Evolutionary conservation across 2,329 filamentous ascomycete genomes (phyloP).

Genomic region (Shiraia sp.): DNA sequence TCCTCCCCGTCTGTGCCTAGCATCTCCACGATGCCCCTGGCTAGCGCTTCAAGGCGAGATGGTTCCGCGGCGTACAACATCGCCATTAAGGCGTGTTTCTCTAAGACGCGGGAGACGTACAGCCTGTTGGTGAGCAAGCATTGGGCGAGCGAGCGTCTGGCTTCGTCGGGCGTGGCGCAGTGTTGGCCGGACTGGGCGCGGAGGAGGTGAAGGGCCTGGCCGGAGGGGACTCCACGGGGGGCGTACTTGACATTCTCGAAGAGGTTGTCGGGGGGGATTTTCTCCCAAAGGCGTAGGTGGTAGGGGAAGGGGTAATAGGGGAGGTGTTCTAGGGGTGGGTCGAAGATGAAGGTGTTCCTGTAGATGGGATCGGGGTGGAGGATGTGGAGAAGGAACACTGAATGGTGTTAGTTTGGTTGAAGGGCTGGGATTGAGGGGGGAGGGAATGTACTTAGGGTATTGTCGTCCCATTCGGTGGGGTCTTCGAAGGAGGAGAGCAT

Average conservation of each 20-base stretch:
- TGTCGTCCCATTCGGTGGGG: constrained; percentile 18
- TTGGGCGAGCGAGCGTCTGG: constrained; percentile 14
- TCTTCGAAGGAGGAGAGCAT: background rate
- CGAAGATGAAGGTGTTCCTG: constrained; percentile 12
- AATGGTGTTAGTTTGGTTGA: constrained; percentile 1
- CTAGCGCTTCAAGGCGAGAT: constrained; percentile 14
- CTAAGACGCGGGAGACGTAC: constrained; percentile 2
- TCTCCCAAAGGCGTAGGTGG: constrained; percentile 14
- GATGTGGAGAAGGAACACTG: constrained; percentile 23
- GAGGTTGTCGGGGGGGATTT: background rate
- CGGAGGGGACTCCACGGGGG: constrained; percentile 7
- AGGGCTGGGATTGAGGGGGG: background rate
- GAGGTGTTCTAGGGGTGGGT: constrained; percentile 17
- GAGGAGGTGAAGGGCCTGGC: constrained; percentile 7
- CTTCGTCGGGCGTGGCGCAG: constrained; percentile 4
- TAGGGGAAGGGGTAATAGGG: constrained; percentile 4
- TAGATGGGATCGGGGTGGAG: constrained; percentile 15
- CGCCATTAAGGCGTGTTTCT: constrained; percentile 15
- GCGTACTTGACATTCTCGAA: too few species aligned
- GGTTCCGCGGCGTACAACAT: constrained; percentile 5
- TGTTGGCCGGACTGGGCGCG: constrained; percentile 10
- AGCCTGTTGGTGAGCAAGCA: constrained; percentile 4
- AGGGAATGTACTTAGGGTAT: constrained; percentile 15
- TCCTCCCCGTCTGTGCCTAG: constrained; percentile 12
- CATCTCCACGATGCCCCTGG: constrained; percentile 26